Evolutionary conservation across 306 rosid genomes (phyloP).

Genomic region (Glycine soja): DNA sequence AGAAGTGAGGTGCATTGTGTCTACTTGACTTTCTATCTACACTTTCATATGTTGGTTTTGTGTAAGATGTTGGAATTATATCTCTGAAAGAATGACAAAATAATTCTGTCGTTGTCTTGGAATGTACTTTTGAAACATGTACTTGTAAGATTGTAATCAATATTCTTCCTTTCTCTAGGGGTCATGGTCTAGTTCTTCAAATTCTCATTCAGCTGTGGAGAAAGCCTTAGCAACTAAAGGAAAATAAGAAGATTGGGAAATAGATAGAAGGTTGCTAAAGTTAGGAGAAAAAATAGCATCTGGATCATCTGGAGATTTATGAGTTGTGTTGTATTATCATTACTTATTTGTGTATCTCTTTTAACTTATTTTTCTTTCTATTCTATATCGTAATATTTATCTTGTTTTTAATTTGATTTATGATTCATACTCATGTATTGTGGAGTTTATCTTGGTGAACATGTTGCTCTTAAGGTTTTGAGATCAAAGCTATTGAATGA

Average conservation of each 20-base stretch:
- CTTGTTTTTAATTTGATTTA: conserved; percentile 33
- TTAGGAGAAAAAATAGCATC: conserved; percentile 92
- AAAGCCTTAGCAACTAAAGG: conserved; percentile 61
- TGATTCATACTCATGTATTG: conserved; percentile 62
- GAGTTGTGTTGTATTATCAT: conserved; percentile 51
- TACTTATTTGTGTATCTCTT: not conserved
- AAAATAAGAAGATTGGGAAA: conserved; percentile 88
- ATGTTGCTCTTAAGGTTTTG: conserved; percentile 95
- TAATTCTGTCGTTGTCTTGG: conserved; percentile 2
- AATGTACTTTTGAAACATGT: not conserved
- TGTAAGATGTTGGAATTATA: conserved; percentile 31
- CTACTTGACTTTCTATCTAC: conserved; percentile 39
- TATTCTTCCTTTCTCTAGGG: conserved; percentile 63
- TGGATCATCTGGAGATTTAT: conserved; percentile 99
- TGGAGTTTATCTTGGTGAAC: conserved; percentile 89
- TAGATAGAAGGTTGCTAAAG: conserved; percentile 87
- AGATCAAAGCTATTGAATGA: conserved; percentile 84
- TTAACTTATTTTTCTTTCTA: conserved; percentile 11
- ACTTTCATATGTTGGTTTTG: conserved; percentile 22
- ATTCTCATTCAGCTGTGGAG: conserved; percentile 67
- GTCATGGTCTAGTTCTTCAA: conserved; percentile 88
- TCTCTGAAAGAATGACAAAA: conserved; percentile 26
- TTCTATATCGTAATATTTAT: conserved; percentile 12
- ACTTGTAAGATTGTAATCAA: conserved; percentile 23
- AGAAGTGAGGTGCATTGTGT: conserved; percentile 83